Conservation (phyloP, 129 eudicot species). For the Lonicera japonica region DNA sequence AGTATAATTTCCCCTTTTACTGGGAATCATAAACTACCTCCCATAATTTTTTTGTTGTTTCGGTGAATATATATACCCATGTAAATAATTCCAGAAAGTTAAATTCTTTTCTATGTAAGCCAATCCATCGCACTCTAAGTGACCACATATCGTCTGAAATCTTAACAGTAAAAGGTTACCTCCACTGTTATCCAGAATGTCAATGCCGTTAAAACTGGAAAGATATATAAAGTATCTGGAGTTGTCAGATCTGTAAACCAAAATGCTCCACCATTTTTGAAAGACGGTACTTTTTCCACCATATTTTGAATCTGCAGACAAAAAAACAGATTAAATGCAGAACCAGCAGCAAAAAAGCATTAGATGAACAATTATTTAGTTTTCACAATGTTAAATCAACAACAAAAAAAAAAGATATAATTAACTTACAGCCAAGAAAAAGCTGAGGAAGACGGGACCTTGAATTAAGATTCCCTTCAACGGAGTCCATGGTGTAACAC, state of each 20-base stretch:
- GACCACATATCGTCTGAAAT: too few relatives aligned
- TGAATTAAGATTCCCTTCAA: slow-evolving; percentile 39
- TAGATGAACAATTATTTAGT: not conserved
- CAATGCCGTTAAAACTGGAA: slow-evolving; percentile 76
- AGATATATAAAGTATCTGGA: slow-evolving; percentile 65
- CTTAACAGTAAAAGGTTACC: slow-evolving; percentile 29
- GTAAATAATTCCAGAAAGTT: too few relatives aligned
- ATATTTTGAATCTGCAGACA: slow-evolving; percentile 65
- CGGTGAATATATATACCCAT: too few relatives aligned
- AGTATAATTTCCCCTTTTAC: too few relatives aligned
- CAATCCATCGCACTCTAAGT: too few relatives aligned
- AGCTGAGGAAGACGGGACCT: slow-evolving; percentile 40
- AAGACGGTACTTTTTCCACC: slow-evolving; percentile 92
- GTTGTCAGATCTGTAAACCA: slow-evolving; percentile 93
- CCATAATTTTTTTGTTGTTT: too few relatives aligned
- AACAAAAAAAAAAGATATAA: not conserved
- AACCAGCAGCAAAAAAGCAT: not conserved
- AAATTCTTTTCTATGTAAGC: too few relatives aligned
- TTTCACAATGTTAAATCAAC: not conserved
- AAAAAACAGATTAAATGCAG: not conserved
- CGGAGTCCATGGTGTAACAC: slow-evolving; percentile 54
- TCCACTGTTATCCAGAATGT: slow-evolving; percentile 80
- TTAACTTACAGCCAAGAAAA: slow-evolving; percentile 48
- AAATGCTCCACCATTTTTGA: slow-evolving; percentile 63
- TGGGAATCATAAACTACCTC: too few relatives aligned